Evolutionary conservation across 1,139 yeast species (phyloP).

Genomic region (Sugiyamaella grinbergsii): DNA sequence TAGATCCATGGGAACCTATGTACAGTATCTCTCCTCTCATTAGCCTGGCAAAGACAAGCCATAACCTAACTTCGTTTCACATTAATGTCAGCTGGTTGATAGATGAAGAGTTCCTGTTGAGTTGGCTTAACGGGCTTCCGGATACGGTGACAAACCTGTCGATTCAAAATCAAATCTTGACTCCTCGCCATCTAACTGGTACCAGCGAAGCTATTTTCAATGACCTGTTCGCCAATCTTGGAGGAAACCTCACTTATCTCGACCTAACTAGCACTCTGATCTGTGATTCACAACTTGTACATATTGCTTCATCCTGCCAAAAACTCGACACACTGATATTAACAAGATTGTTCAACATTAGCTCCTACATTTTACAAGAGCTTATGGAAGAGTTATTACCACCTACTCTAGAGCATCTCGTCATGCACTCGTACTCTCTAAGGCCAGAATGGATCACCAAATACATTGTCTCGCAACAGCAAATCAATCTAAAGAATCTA

Average conservation of each 20-base stretch:
- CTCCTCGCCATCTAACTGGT: constrained; percentile 1
- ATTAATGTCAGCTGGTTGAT: constrained; percentile 12
- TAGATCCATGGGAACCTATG: constrained; percentile 8
- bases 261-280: constrained; percentile 11
- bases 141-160: constrained; percentile 8
- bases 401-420: constrained; percentile 17
- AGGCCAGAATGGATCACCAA: constrained; percentile 27
- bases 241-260: constrained; percentile 10
- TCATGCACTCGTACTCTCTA: constrained; percentile 21
- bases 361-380: constrained; percentile 12
- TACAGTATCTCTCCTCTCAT: background rate
- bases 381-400: constrained; percentile 23
- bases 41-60: constrained; percentile 9
- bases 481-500: constrained; percentile 5
- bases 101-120: background rate
- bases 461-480: constrained; percentile 21
- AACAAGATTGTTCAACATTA: constrained; percentile 15
- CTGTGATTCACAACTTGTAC: constrained; percentile 11
- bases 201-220: constrained; percentile 1
- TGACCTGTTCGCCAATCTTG: background rate
- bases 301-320: constrained; percentile 10
- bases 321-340: constrained; percentile 6
- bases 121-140: constrained; percentile 10
- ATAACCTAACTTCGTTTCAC: constrained; percentile 10
- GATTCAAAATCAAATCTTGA: constrained; percentile 10